phyloP scores from a whole-genome alignment of 768 basidiomycete genomes.

The Panus rudis region DNA sequence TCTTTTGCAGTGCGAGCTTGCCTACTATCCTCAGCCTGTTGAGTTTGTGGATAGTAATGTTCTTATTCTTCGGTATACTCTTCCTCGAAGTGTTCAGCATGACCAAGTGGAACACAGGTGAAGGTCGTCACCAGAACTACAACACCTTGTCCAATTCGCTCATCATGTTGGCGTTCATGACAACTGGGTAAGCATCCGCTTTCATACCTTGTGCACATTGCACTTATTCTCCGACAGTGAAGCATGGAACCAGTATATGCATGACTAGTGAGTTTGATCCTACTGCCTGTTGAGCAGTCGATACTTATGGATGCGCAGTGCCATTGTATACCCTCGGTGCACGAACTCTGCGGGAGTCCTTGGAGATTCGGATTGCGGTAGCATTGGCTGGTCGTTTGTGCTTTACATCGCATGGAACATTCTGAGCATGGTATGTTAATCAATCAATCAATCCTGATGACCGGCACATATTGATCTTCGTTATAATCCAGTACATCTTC shows the following conservation, averaged over 20 bases:
- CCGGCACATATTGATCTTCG: neutral
- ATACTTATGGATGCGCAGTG: constrained; percentile 36
- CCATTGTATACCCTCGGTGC: constrained; percentile 74
- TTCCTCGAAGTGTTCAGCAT: constrained; percentile 87
- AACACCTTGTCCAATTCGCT: constrained; percentile 70
- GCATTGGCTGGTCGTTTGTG: constrained; percentile 70
- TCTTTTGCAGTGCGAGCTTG: constrained; percentile 59
- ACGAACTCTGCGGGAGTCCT: constrained; percentile 43
- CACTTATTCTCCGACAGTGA: constrained; percentile 44
- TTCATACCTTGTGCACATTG: neutral
- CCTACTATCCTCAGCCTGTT: constrained; percentile 82
- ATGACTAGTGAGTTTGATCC: constrained; percentile 70
- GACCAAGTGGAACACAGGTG: constrained; percentile 76
- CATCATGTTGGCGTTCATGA: constrained; percentile 90
- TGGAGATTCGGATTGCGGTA: constrained; percentile 82
- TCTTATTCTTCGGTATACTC: constrained; percentile 86
- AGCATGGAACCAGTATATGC: constrained; percentile 97
- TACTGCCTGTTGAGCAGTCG: neutral
- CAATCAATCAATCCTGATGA: neutral
- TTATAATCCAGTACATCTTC: constrained; percentile 73
- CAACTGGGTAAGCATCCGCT: constrained; percentile 62
- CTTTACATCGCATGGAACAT: constrained; percentile 95
- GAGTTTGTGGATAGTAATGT: constrained; percentile 82
- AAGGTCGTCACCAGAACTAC: constrained; percentile 69
- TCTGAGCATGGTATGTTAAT: constrained; percentile 72